phyloP scores from a whole-genome alignment of 768 basidiomycete species.

The Leucosporidium scottii region DNA sequence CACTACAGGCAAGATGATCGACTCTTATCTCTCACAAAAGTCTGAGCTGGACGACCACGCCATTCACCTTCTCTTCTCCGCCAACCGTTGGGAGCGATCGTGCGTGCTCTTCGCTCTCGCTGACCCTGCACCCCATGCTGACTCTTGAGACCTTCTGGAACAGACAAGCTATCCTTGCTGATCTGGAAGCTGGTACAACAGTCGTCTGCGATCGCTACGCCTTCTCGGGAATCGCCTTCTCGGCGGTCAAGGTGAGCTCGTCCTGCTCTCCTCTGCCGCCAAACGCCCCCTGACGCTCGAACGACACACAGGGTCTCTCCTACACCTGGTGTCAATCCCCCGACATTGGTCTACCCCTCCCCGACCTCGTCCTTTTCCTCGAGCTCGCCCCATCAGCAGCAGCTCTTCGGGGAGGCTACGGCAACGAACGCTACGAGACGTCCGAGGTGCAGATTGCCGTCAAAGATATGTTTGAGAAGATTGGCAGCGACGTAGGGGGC shows the following conservation, averaged over 20 bases:
- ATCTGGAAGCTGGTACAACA: slow-evolving; percentile 58
- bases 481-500: slow-evolving; percentile 10
- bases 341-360: slow-evolving; percentile 78
- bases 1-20: slow-evolving; percentile 83
- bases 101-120: slow-evolving; percentile 42
- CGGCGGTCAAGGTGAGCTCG: slow-evolving; percentile 46
- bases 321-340: slow-evolving; percentile 80
- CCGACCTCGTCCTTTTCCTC: slow-evolving; percentile 82
- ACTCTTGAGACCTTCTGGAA: not conserved
- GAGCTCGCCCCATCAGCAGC: slow-evolving; percentile 68
- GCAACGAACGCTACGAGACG: slow-evolving; percentile 48
- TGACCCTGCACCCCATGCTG: not conserved
- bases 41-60: slow-evolving; percentile 84
- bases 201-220: slow-evolving; percentile 90
- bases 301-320: slow-evolving; percentile 48
- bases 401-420: slow-evolving; percentile 47
- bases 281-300: not conserved
- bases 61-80: slow-evolving; percentile 89
- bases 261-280: not conserved
- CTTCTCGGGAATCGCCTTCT: slow-evolving; percentile 90
- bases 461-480: slow-evolving; percentile 3
- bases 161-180: slow-evolving; percentile 57
- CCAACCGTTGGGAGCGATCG: slow-evolving; percentile 95
- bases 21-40: slow-evolving; percentile 75
- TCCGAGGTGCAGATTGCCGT: slow-evolving; percentile 45